Base-by-base conservation (phyloP, 1,139 yeast genomes). In the Taphrina flavorubra region DNA sequence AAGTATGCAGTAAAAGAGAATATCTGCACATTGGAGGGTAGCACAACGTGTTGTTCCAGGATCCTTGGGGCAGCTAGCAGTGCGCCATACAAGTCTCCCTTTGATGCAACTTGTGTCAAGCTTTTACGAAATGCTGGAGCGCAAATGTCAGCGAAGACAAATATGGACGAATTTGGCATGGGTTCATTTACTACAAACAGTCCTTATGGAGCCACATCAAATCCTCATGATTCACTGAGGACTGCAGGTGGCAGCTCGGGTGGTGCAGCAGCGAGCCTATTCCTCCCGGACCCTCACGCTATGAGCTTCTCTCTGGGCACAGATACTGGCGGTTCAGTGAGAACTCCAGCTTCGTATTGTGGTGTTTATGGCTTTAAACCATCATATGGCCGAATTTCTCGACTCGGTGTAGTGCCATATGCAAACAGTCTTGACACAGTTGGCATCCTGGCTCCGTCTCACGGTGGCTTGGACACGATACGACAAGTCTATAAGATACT, bases 111-210 rank as follows among this genome's bases (percentile, higher is more conserved):
- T 0, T 89, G 88, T 1, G 85, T 86, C 0, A 73, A 77, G 1
- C 79, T 87, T 8, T 77, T 94, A n/a, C 77, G 81, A 16, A 73
- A 77, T 0, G 81, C 82, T 1, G 90, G 92, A 0, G 82, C 83
- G 34, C 74, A 77, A 0, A 76, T 87, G n/a, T 79, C 87, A 0
- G 98, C 97, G 0, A 94, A 92, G 77, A 84, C 96, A n/a, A 94
- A 94, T 74, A 81, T 95, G 84, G 99, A 95, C 79, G 98, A 95
- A 78, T 95, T 94, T 79, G 99, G 96, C 0, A 95, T 95, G 99
- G 99, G 99, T 39, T 59, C 69, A 16, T 74, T 80, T 81, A 72
- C 82, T 84, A 51, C 84, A 81, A 75, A 85, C 88, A 8, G 79
- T 73, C 71, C 73, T 68, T 87, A 80, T 76, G 97, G 97, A 0